Evolutionary conservation across 1,284 basidiomycete species (phyloP).

Genomic region (Exobasidium cylindrosporum): DNA sequence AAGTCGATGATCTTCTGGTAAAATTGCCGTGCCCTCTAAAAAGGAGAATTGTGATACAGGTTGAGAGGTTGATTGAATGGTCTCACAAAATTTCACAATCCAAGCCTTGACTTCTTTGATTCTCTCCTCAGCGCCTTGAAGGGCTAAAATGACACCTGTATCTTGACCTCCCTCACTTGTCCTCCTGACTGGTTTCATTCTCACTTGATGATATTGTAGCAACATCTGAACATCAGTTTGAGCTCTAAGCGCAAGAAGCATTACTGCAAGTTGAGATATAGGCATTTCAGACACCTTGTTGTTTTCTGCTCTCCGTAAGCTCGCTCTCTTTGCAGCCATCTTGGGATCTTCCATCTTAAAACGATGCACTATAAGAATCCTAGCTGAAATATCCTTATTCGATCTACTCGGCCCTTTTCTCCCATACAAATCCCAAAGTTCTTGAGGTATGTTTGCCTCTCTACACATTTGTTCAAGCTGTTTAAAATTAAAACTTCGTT

Average conservation of each 20-base stretch:
- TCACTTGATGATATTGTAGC: neutral
- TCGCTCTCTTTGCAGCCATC: neutral
- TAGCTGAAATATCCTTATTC: neutral
- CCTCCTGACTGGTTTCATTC: neutral
- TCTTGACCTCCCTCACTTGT: neutral
- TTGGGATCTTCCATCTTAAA: conserved; percentile 5
- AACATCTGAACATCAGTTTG: neutral
- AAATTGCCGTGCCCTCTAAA: neutral
- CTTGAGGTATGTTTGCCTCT: neutral
- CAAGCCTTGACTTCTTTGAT: neutral
- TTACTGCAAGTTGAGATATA: neutral
- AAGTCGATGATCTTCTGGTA: neutral
- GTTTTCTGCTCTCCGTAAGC: neutral
- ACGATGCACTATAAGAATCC: neutral
- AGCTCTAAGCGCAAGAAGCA: neutral
- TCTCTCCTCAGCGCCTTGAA: neutral
- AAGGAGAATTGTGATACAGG: neutral
- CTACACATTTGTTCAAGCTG: neutral
- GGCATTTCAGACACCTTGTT: neutral
- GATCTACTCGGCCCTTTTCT: neutral
- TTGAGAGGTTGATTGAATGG: neutral
- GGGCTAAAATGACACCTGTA: neutral
- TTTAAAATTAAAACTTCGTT: neutral
- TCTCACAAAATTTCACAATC: neutral
- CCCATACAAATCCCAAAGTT: neutral